Conservation (phyloP, 2,329 filamentous ascomycete species). For the Cytospora piceicola region DNA sequence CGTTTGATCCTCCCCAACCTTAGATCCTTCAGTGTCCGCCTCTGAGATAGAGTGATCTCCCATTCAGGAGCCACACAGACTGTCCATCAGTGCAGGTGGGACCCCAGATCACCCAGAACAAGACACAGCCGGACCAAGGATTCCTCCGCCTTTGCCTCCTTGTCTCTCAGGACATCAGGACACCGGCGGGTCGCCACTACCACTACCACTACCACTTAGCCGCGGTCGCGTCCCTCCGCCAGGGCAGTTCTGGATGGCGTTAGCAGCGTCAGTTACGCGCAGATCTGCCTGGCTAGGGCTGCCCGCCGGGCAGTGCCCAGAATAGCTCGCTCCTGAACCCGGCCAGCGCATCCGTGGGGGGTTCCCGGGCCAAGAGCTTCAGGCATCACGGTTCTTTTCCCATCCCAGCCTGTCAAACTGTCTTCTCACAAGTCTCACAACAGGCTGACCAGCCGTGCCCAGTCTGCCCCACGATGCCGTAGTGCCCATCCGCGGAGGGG, state of each 20-base stretch:
- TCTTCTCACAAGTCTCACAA: background rate
- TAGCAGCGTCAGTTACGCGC: background rate
- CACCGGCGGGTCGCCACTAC: background rate
- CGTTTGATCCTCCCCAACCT: slow-evolving; percentile 12
- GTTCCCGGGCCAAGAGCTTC: too few relatives aligned
- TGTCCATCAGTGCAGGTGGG: background rate
- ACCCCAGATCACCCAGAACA: background rate
- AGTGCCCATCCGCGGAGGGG: background rate
- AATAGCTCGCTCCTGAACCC: background rate
- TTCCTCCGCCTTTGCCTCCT: background rate
- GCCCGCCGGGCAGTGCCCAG: background rate
- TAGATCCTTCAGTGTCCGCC: slow-evolving; percentile 1
- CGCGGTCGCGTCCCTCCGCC: background rate
- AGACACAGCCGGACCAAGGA: background rate
- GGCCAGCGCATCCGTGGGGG: background rate
- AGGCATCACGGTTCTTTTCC: background rate
- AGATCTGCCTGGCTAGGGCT: background rate
- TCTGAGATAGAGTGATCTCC: background rate
- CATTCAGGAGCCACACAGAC: background rate
- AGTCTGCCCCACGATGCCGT: background rate
- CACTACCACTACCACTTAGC: background rate
- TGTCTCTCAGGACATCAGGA: background rate
- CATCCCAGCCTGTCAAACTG: background rate
- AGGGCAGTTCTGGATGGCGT: background rate
- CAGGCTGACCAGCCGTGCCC: background rate